These are phyloP conservation scores for Pythium scleroteichum DNA, from an alignment of 352 stramenopile genomes.

Conservation along the genomic window DNA sequence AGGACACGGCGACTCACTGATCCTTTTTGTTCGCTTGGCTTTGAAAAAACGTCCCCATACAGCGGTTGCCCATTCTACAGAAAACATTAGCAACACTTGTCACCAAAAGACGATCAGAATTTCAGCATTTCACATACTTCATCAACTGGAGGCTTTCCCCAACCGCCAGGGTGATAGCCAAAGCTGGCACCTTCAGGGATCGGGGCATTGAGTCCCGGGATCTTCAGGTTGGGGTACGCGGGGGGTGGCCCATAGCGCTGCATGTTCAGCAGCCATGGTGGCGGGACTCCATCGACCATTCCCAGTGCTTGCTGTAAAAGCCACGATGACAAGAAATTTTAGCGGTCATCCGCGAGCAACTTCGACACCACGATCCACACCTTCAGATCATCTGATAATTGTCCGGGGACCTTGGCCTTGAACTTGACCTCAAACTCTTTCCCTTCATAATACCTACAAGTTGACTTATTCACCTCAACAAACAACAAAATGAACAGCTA, in stretches of 20 bases:
- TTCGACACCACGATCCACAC: constrained; percentile 15
- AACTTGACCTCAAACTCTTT: constrained; percentile 95
- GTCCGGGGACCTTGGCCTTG: constrained; percentile 89
- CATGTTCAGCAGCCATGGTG: constrained; percentile 98
- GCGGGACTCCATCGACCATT: constrained; percentile 92
- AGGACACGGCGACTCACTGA: constrained; percentile 3
- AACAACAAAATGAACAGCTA: too few species aligned
- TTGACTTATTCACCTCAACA: too few species aligned
- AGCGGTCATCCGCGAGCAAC: neutral
- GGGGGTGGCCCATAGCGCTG: constrained; percentile 97
- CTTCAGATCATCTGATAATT: constrained; percentile 86
- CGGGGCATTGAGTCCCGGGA: constrained; percentile 97
- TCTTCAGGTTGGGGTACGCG: constrained; percentile 95
- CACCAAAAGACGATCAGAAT: neutral
- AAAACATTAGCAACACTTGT: neutral
- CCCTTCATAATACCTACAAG: constrained; percentile 95
- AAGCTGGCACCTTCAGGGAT: constrained; percentile 94
- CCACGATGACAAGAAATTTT: neutral
- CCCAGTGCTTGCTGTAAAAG: constrained; percentile 83
- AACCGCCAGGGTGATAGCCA: constrained; percentile 96
- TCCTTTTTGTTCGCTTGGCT: constrained; percentile 31
- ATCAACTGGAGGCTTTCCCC: constrained; percentile 98
- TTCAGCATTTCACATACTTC: constrained; percentile 28
- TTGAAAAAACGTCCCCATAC: constrained; percentile 96
- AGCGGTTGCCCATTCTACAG: constrained; percentile 87